phyloP scores from a whole-genome alignment of 2,329 filamentous ascomycete genomes.

The Curvularia lunata region DNA sequence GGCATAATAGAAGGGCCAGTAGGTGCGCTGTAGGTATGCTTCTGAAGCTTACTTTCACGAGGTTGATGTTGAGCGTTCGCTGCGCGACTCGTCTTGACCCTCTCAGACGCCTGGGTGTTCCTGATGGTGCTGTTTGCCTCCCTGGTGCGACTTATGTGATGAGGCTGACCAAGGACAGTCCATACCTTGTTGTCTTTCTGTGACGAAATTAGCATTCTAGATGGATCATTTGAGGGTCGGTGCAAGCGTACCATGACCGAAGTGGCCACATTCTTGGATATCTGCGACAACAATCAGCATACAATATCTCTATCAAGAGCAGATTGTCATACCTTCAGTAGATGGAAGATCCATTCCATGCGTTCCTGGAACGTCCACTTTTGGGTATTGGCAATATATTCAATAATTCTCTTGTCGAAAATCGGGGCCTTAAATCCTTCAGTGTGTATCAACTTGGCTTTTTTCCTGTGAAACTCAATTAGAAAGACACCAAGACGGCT shows the following conservation, averaged over 20 bases:
- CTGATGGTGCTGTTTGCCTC: too few species aligned
- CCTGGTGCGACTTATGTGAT: too few species aligned
- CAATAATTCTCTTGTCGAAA: slow-evolving; percentile 16
- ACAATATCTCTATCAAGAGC: not conserved
- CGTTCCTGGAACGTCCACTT: slow-evolving; percentile 20
- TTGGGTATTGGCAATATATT: slow-evolving; percentile 19
- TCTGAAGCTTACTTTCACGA: slow-evolving; percentile 4
- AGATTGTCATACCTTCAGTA: slow-evolving; percentile 11
- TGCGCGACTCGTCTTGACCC: slow-evolving; percentile 15
- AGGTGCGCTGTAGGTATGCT: not conserved
- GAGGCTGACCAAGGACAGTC: slow-evolving; percentile 10
- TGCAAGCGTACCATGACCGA: slow-evolving; percentile 18
- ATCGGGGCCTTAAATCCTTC: slow-evolving; percentile 18
- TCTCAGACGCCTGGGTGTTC: too few species aligned
- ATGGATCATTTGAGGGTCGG: not conserved
- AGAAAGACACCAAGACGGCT: not conserved
- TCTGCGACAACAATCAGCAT: slow-evolving; percentile 2
- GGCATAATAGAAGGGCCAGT: too few species aligned
- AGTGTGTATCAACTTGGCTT: slow-evolving; percentile 14
- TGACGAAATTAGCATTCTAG: not conserved
- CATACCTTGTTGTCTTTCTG: slow-evolving; percentile 23
- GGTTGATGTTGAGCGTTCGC: slow-evolving; percentile 10
- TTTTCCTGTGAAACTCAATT: slow-evolving; percentile 2
- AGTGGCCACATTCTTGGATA: slow-evolving; percentile 16
- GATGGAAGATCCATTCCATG: slow-evolving; percentile 18